Conservation (phyloP, 352 stramenopile genomes). For the Phytophthora macrochlamydospora region DNA sequence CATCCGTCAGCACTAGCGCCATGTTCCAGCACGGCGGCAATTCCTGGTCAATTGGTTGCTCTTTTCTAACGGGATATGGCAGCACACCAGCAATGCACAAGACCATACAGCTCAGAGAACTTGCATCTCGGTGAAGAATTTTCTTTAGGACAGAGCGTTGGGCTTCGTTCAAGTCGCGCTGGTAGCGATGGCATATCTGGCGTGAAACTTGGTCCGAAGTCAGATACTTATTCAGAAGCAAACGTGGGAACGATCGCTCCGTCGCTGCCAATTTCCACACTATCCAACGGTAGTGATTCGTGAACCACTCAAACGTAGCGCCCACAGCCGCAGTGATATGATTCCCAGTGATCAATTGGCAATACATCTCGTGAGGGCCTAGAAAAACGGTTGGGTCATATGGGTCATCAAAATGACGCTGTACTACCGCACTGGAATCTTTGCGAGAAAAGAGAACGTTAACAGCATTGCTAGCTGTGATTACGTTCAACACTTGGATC, state of each 20-base stretch:
- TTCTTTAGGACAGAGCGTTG: conserved; percentile 71
- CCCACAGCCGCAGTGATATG: conserved; percentile 35
- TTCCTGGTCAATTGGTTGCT: conserved; percentile 38
- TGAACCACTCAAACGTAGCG: conserved; percentile 62
- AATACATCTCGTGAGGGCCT: conserved; percentile 41
- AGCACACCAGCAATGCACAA: conserved; percentile 65
- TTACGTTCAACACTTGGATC: conserved; percentile 30
- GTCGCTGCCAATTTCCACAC: conserved; percentile 73
- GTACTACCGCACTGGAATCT: conserved; percentile 5
- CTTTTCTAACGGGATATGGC: conserved; percentile 35
- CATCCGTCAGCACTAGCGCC: conserved; percentile 70
- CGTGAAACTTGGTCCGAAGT: conserved; percentile 64
- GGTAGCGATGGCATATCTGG: conserved; percentile 55
- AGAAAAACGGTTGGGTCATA: conserved; percentile 19
- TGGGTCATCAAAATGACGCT: conserved; percentile 1
- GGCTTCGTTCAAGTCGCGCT: conserved; percentile 56
- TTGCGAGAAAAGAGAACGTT: conserved; percentile 36
- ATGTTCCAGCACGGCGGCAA: conserved; percentile 62
- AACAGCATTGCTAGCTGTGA: conserved; percentile 38
- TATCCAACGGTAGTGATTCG: conserved; percentile 78
- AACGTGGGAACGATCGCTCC: conserved; percentile 51
- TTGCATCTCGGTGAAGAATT: conserved; percentile 69
- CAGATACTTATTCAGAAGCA: conserved; percentile 62
- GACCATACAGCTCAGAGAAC: conserved; percentile 66
- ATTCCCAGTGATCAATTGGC: conserved; percentile 31